Conservation (phyloP, 108 stramenopile species). For the Stephanodiscus minutulus region DNA sequence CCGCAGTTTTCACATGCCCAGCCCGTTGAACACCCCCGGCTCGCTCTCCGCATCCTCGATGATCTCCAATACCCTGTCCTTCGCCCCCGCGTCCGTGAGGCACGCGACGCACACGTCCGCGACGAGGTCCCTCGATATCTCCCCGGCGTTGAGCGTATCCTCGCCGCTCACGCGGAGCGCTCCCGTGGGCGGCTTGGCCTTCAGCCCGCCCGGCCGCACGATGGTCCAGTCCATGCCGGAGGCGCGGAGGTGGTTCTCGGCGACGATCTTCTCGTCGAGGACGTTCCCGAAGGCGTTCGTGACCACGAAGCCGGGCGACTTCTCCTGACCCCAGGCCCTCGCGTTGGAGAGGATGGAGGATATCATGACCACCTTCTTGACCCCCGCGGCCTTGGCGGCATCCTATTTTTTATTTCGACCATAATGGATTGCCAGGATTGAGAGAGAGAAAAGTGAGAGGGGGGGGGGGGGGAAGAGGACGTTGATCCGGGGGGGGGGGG, state of each 20-base stretch:
- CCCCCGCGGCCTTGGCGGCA: slow-evolving; percentile 75
- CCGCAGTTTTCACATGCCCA: slow-evolving; percentile 71
- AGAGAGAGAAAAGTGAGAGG: background rate
- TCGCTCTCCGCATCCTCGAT: slow-evolving; percentile 67
- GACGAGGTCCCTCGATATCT: slow-evolving; percentile 80
- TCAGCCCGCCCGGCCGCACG: slow-evolving; percentile 81
- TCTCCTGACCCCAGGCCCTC: slow-evolving; percentile 79
- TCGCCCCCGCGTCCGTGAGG: slow-evolving; percentile 71
- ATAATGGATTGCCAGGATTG: background rate
- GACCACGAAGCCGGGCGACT: slow-evolving; percentile 76
- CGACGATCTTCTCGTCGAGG: slow-evolving; percentile 79
- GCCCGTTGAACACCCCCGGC: slow-evolving; percentile 73
- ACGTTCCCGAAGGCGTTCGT: slow-evolving; percentile 87
- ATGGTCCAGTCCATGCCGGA: slow-evolving; percentile 85
- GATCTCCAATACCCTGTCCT: slow-evolving; percentile 83
- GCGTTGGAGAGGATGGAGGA: slow-evolving; percentile 82
- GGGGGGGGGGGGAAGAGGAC: background rate
- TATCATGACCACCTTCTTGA: slow-evolving; percentile 79
- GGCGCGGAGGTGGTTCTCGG: slow-evolving; percentile 65
- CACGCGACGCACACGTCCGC: slow-evolving; percentile 85
- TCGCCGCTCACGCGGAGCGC: slow-evolving; percentile 62
- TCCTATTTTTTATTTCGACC: slow-evolving; percentile 25
- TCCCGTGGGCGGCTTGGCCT: slow-evolving; percentile 71
- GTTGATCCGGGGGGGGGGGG: background rate
- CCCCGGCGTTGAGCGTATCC: slow-evolving; percentile 76